These are phyloP conservation scores for Talaromyces nanjingensis DNA, from an alignment of 495 filamentous ascomycete species.

Conservation along the genomic window DNA sequence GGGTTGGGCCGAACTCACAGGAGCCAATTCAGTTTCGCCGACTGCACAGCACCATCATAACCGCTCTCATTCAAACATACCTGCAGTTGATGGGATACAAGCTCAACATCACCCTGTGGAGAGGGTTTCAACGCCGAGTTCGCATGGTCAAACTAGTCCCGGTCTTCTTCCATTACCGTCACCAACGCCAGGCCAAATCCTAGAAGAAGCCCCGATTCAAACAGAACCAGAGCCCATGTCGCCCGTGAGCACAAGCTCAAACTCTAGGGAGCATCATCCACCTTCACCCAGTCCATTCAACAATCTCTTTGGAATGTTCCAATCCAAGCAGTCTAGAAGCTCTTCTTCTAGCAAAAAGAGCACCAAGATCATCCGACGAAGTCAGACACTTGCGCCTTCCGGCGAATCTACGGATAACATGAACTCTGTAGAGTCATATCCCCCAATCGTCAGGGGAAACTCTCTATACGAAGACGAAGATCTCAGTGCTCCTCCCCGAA, in stretches of 20 bases:
- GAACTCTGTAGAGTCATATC: constrained; percentile 16
- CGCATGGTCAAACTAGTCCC: constrained; percentile 9
- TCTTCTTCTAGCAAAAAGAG: constrained; percentile 37
- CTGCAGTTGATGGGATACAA: constrained; percentile 21
- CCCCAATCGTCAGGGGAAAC: constrained; percentile 33
- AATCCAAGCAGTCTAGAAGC: constrained; percentile 31
- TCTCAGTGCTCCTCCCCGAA: constrained; percentile 70
- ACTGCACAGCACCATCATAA: constrained; percentile 12
- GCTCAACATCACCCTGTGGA: background rate
- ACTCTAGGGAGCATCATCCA: constrained; percentile 3
- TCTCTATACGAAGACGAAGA: constrained; percentile 37
- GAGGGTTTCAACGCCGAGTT: constrained; percentile 21
- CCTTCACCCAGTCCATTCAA: constrained; percentile 43
- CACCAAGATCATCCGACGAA: constrained; percentile 68
- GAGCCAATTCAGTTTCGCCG: constrained; percentile 58
- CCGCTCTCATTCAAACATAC: constrained; percentile 20
- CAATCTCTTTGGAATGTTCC: constrained; percentile 60
- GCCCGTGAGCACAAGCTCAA: background rate
- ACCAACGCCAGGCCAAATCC: constrained; percentile 19
- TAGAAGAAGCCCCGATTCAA: constrained; percentile 7
- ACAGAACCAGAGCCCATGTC: constrained; percentile 6
- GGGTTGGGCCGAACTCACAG: constrained; percentile 92
- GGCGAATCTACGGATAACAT: constrained; percentile 29
- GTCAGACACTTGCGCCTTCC: constrained; percentile 58
- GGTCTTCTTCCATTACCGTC: constrained; percentile 18